A percentile compares a stretch with the other conserved stretches of the same genome.
These are phyloP conservation scores for Vaccinium macrocarpon DNA, from an alignment of 148 eudicot genomes.

Conservation along the genomic window DNA sequence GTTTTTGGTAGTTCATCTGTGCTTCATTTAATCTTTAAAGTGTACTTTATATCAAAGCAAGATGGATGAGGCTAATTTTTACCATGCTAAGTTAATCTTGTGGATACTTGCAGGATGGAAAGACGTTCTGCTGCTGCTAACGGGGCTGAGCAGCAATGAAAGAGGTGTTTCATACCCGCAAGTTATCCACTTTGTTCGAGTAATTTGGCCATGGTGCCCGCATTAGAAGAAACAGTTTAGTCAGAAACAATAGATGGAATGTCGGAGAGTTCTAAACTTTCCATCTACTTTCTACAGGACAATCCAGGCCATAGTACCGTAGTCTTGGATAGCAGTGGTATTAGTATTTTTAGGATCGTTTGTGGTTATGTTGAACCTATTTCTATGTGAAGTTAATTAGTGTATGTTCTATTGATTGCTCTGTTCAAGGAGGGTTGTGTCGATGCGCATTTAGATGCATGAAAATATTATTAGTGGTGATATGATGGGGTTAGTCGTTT, in stretches of 20 bases:
- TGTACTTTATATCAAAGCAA: not conserved
- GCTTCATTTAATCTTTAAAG: not conserved
- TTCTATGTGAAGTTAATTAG: not conserved
- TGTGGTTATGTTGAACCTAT: not conserved
- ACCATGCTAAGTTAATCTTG: not conserved
- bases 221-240: not conserved
- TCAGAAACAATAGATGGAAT: not conserved
- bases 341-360: not conserved
- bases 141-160: not conserved
- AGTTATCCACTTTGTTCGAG: not conserved
- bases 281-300: not conserved
- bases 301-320: not conserved
- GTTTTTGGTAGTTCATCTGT: not conserved
- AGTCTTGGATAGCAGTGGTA: not conserved
- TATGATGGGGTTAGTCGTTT: not conserved
- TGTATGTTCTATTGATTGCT: not conserved
- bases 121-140: not conserved
- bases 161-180: not conserved
- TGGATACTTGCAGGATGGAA: not conserved
- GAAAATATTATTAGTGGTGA: not conserved
- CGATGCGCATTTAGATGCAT: not conserved
- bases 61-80: not conserved
- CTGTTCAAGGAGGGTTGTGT: not conserved
- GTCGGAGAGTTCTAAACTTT: not conserved
- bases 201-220: not conserved